Percentiles rank a stretch among this genome's conserved stretches.
These are phyloP conservation scores for Discostella stelligeroides DNA, from an alignment of 108 stramenopile species.

Conservation along the genomic window DNA sequence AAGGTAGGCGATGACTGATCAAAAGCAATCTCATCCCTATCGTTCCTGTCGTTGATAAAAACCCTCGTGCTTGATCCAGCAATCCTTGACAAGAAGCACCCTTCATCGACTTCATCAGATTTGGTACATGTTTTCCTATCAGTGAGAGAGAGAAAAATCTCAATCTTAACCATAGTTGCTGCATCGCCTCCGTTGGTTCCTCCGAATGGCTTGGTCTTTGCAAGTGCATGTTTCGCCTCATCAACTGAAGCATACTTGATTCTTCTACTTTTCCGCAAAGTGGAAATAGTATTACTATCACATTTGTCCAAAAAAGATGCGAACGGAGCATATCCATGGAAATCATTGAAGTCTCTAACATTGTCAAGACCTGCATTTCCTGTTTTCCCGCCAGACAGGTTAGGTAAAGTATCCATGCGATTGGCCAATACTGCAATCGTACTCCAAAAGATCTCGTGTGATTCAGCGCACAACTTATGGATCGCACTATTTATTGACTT, in stretches of 20 bases:
- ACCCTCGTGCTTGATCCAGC: constrained; percentile 15
- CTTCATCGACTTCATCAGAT: background rate
- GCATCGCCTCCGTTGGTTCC: constrained; percentile 7
- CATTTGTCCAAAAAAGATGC: constrained; percentile 21
- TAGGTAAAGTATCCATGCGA: constrained; percentile 18
- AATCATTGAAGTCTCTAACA: constrained; percentile 33
- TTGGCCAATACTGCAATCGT: constrained; percentile 34
- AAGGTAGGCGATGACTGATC: background rate
- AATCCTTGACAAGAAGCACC: constrained; percentile 27
- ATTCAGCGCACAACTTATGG: constrained; percentile 26
- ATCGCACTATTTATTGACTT: constrained; percentile 1
- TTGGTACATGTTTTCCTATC: constrained; percentile 4
- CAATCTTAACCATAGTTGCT: constrained; percentile 23
- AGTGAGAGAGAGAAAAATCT: constrained; percentile 20
- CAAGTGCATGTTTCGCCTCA: constrained; percentile 25
- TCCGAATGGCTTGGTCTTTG: constrained; percentile 3
- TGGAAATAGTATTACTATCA: background rate
- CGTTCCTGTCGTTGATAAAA: background rate
- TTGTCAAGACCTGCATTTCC: constrained; percentile 5
- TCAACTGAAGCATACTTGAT: constrained; percentile 31
- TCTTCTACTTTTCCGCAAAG: background rate
- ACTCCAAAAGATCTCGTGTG: constrained; percentile 27
- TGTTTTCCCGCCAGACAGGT: background rate
- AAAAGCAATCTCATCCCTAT: background rate
- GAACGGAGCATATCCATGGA: constrained; percentile 36